These are phyloP conservation scores for Lactarius vividus DNA, from an alignment of 768 basidiomycete genomes.

Conservation along the genomic window DNA sequence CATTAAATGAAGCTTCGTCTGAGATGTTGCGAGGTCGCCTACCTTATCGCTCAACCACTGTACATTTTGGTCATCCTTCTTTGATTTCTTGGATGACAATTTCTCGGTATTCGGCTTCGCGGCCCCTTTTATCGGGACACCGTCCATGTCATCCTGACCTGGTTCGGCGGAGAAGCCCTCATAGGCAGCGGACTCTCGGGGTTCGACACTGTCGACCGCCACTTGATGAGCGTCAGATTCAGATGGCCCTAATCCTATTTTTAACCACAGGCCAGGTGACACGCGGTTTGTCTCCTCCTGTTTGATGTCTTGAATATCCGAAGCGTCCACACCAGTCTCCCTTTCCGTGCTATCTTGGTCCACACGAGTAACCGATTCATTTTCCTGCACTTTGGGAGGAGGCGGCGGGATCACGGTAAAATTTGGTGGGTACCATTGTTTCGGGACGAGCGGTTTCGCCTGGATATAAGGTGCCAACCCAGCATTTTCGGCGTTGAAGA, in stretches of 20 bases:
- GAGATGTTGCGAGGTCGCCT: slow-evolving; percentile 15
- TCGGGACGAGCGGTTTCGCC: slow-evolving; percentile 64
- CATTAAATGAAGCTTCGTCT: slow-evolving; percentile 1
- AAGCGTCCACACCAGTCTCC: neutral
- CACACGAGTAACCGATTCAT: neutral
- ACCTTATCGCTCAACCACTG: slow-evolving; percentile 82
- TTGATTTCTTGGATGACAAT: slow-evolving; percentile 12
- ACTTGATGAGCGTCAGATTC: neutral
- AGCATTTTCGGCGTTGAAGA: slow-evolving; percentile 49
- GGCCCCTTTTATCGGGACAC: neutral
- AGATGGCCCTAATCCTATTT: neutral
- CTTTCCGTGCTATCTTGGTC: neutral
- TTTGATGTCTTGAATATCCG: neutral
- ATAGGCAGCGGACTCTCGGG: neutral
- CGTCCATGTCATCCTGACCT: neutral
- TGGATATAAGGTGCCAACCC: slow-evolving; percentile 75
- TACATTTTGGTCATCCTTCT: slow-evolving; percentile 39
- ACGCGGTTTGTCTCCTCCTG: slow-evolving; percentile 1
- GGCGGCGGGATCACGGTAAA: slow-evolving; percentile 34
- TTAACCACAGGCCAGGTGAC: neutral
- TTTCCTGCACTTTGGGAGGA: neutral
- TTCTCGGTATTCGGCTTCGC: slow-evolving; percentile 5
- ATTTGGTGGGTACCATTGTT: slow-evolving; percentile 60
- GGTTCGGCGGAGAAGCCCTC: neutral
- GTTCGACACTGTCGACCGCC: neutral